Base-by-base conservation (phyloP, 2,329 filamentous ascomycete genomes). In the Trichoderma hamatum region DNA sequence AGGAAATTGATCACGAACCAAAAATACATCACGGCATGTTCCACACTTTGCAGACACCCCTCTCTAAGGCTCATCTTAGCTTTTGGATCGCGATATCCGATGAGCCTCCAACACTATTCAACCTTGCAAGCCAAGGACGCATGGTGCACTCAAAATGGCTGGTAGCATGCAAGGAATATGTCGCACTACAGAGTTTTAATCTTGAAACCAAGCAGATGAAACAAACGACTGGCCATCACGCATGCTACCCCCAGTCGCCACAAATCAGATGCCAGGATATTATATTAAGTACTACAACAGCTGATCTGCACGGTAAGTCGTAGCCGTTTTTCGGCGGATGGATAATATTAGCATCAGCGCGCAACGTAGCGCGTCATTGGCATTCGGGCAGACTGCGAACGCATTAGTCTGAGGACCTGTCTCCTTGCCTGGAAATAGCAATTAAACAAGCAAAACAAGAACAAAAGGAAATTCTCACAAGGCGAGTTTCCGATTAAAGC, bases 71-170 rank as follows among this genome's bases (percentile, higher is more conserved):
- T 51, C 26, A 16, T 34, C 46, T n/a, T 54, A 36, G 30, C 39
- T 54, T 49, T 46, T 60, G 64, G 61, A 64, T 67, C 64, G 64
- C 64, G 64, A 60, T 67, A 67, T 67, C 64, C 43, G 64, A 67
- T 58, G 56, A 67, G 56, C 64, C 55, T 67, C 54, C 46, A 51
- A 58, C 63, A 54, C 52, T 62, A 52, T 34, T n/a, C 60, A 21
- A 66, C 52, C 54, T 49, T 58, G 63, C 63, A 59, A n/a, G 63
- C 52, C 36, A 66, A 51, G 24, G 54, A 58, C 24, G 51, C 52
- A 58, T 34, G 63, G 63, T 26, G 54, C 54, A 39, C 63, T 46
- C 54, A 51, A 67, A 58, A 39, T 59, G 63, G 63, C 63, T 67
- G 63, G 39, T 67, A 24, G 36, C 54, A 52, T 67, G 52, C 54